Evolutionary conservation across 352 stramenopile species (phyloP), one percentile per base, ranked within the genome.

Genomic region (Globisporangium barbulae): DNA sequence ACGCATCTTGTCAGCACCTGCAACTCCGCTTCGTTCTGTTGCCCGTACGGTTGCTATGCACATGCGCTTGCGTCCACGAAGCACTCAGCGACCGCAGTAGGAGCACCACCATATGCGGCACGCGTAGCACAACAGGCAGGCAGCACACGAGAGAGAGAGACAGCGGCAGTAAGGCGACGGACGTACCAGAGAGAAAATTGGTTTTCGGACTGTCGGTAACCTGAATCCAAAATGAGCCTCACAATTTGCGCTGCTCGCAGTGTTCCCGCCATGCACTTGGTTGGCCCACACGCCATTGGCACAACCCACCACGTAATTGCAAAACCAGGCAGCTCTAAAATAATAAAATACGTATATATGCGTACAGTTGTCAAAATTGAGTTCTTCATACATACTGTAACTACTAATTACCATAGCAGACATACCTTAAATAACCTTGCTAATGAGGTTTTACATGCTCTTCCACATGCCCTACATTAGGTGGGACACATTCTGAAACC

Each of bases 191-290:
- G 57, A 70, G 69, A 77, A 74, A 78, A 64, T 72, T 75, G 65
- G 70, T 64, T 76, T 75, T 91, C 75, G 83, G 78, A 90, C 82
- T 90, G 85, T 87, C 85, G 79, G 81, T 94, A 93, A 94, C 85
- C 85, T 94, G 85, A 94, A 94, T 92, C 83, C 85, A 91, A 94
- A 79, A 91, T 48, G 42, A 48, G 42, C 42, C 41, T 15, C 41
- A 2, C 17, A 21, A 80, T 83, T 72, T 74, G 64, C 17, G 37
- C 25, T n/a, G 37, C 25, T 22, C 17, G 5, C 19, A 10, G 44
- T 48, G 19, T 48, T 21, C 42, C 42, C 8, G n/a, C 37, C 39
- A 19, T 7, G 8, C 30, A 57, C 30, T 58, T 58, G 52, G 52
- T 58, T 58, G 52, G 52, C 52, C n/a, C 52, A 58, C 31, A 42